Evolutionary conservation across 495 filamentous ascomycete species (phyloP).

Genomic region (Aspergillus ellipticus): DNA sequence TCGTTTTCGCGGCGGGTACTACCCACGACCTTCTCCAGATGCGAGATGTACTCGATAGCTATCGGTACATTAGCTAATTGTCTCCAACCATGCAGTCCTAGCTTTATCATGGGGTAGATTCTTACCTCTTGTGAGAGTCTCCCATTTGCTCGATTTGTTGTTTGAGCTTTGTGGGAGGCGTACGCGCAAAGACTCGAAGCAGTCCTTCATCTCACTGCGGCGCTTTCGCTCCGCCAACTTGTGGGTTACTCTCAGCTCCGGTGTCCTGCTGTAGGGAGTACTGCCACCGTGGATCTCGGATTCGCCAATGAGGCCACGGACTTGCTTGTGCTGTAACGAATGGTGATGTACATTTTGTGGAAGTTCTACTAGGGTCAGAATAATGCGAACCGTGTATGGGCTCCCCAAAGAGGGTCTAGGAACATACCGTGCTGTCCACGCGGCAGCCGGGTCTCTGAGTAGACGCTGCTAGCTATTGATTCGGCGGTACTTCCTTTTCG

Average conservation of each 20-base stretch:
- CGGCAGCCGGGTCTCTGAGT: slow-evolving; percentile 68
- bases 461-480: slow-evolving; percentile 69
- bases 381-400: neutral
- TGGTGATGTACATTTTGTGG: slow-evolving; percentile 65
- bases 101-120: neutral
- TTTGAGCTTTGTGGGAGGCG: slow-evolving; percentile 82
- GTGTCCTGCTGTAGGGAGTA: slow-evolving; percentile 88
- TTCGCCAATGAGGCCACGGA: slow-evolving; percentile 63
- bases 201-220: slow-evolving; percentile 95
- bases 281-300: slow-evolving; percentile 48
- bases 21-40: slow-evolving; percentile 32
- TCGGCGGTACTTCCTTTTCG: slow-evolving; percentile 70
- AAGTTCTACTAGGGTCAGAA: slow-evolving; percentile 33
- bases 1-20: slow-evolving; percentile 43
- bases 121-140: slow-evolving; percentile 91
- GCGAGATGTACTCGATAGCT: slow-evolving; percentile 44
- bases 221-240: slow-evolving; percentile 96
- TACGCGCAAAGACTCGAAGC: slow-evolving; percentile 82
- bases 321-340: slow-evolving; percentile 68
- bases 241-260: slow-evolving; percentile 90
- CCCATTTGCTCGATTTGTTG: slow-evolving; percentile 97
- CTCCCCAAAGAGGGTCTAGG: neutral
- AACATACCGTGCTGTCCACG: slow-evolving; percentile 61
- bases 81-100: neutral
- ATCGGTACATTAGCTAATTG: neutral